Percentiles rank a stretch among this genome's conserved stretches.
Evolutionary conservation across 306 rosid genomes (phyloP).

Genomic region (Dryas octopetala): DNA sequence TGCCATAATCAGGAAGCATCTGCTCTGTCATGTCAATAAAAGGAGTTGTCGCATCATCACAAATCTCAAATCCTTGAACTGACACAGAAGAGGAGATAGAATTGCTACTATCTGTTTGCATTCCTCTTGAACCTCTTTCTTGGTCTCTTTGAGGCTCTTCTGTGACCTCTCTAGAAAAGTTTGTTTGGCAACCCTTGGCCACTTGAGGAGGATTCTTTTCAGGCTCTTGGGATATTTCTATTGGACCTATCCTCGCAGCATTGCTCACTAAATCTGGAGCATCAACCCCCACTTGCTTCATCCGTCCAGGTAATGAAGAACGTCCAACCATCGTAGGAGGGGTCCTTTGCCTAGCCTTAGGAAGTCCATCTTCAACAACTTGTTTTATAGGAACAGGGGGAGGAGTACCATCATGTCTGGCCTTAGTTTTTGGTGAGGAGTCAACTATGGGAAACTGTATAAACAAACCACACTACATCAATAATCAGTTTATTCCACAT

Average conservation of each 20-base stretch:
- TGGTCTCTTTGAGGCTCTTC: conserved; percentile 47
- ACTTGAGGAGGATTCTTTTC: conserved; percentile 45
- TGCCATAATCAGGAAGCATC: conserved; percentile 40
- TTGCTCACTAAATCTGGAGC: conserved; percentile 45
- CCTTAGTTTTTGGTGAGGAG: conserved; percentile 63
- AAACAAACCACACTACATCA: conserved; percentile 11
- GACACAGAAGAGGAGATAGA: conserved; percentile 83
- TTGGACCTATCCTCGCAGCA: conserved; percentile 41
- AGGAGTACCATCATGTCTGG: conserved; percentile 60
- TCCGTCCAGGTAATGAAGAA: conserved; percentile 55
- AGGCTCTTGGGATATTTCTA: conserved; percentile 47
- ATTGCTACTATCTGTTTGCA: conserved; percentile 70
- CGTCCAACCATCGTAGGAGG: conserved; percentile 72
- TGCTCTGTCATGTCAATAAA: conserved; percentile 57
- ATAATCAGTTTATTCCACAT: not conserved
- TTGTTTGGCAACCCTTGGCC: conserved; percentile 42
- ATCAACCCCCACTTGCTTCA: conserved; percentile 63
- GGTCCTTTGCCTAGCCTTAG: conserved; percentile 70
- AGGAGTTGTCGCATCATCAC: conserved; percentile 65
- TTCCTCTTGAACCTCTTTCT: conserved; percentile 61
- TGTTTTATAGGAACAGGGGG: conserved; percentile 56
- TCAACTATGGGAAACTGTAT: conserved; percentile 58
- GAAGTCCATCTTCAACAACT: conserved; percentile 67
- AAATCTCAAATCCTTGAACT: conserved; percentile 73
- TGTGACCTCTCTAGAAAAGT: conserved; percentile 39